Percentiles rank a stretch among this genome's conserved stretches.
phyloP scores from a whole-genome alignment of 345 rosid species.

The Eucalyptus sideroxylon region DNA sequence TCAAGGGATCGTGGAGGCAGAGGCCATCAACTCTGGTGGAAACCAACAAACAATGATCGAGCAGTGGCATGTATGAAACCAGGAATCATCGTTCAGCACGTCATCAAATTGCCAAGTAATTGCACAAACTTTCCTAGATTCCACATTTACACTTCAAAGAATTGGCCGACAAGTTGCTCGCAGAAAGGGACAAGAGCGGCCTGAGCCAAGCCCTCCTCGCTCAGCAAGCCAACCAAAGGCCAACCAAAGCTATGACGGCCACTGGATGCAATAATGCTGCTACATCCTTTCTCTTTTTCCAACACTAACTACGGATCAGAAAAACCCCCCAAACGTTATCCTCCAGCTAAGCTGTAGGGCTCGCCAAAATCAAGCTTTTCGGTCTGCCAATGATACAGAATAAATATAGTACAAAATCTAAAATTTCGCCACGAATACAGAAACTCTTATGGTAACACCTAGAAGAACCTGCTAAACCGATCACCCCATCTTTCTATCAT shows the following conservation, averaged over 20 bases:
- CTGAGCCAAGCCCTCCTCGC: background rate
- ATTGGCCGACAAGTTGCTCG: background rate
- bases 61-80: background rate
- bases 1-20: background rate
- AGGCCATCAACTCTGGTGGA: background rate
- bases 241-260: background rate
- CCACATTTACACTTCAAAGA: background rate
- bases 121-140: background rate
- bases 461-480: background rate
- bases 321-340: background rate
- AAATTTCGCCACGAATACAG: background rate
- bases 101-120: background rate
- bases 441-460: background rate
- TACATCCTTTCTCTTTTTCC: background rate
- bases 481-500: background rate
- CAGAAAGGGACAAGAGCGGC: background rate
- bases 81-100: background rate
- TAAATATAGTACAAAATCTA: background rate
- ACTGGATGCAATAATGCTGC: background rate
- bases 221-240: background rate
- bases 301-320: background rate
- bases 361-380: background rate
- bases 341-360: background rate
- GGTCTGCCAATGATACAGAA: background rate
- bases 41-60: background rate